A percentile compares a stretch with the other conserved stretches of the same genome.
These are phyloP conservation scores for Camellia oleifera DNA, from an alignment of 179 eudicot species.

Conservation along the genomic window DNA sequence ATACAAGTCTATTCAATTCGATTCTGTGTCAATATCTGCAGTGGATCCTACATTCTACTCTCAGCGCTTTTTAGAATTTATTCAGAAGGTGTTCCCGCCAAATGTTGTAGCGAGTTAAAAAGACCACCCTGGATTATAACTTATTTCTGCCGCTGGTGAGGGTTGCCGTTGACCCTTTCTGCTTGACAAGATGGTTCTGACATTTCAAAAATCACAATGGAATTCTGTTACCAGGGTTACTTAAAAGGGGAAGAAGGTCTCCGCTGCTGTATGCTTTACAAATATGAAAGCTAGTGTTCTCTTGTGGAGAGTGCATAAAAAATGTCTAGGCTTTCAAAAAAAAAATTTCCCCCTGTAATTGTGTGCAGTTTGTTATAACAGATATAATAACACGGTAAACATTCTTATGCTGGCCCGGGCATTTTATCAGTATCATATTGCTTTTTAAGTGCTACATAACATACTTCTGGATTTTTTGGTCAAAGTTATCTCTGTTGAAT, in stretches of 20 bases:
- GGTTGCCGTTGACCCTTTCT: neutral
- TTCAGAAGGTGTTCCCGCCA: conserved; percentile 74
- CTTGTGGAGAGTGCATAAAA: neutral
- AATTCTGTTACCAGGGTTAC: neutral
- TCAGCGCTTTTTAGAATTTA: conserved; percentile 68
- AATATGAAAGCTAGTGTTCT: neutral
- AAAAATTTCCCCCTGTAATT: neutral
- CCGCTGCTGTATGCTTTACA: neutral
- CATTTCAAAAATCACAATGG: neutral
- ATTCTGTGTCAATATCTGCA: conserved; percentile 88
- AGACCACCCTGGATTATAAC: too few relatives aligned
- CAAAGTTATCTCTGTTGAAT: too few relatives aligned
- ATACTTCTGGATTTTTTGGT: too few relatives aligned
- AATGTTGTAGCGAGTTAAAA: conserved; percentile 33
- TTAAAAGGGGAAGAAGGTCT: neutral
- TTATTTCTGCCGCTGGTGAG: neutral
- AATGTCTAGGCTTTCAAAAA: neutral
- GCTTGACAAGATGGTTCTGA: neutral
- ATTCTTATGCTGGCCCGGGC: too few relatives aligned
- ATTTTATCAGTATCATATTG: too few relatives aligned
- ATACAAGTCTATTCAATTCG: conserved; percentile 84
- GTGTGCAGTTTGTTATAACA: neutral
- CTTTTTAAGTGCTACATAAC: too few relatives aligned
- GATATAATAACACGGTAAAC: too few relatives aligned
- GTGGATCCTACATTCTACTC: conserved; percentile 91